phyloP scores from a whole-genome alignment of 1,139 yeast species.

The Yamadazyma epiphylla region DNA sequence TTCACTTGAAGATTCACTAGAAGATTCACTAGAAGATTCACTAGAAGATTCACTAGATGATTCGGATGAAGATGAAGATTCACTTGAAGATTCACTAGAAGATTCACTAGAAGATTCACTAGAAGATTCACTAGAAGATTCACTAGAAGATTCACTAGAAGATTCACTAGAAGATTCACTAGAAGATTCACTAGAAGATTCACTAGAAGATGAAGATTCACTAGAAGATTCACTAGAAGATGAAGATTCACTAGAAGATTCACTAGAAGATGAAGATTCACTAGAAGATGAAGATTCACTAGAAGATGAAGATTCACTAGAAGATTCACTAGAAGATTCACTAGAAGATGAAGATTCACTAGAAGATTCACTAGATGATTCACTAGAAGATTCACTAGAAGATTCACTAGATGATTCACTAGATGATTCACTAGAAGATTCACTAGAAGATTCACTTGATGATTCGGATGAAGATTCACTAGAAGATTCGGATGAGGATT shows the following conservation, averaged over 20 bases:
- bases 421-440: constrained; percentile 1
- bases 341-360: constrained; percentile 2
- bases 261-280: neutral
- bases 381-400: constrained; percentile 2
- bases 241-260: constrained; percentile 1
- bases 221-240: constrained; percentile 1
- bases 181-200: constrained; percentile 5
- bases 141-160: constrained; percentile 1
- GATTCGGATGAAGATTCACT: neutral
- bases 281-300: neutral
- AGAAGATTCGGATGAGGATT: constrained; percentile 3
- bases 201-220: constrained; percentile 2
- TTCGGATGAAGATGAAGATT: constrained; percentile 4
- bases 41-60: constrained; percentile 6
- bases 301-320: constrained; percentile 2
- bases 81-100: constrained; percentile 1
- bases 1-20: constrained; percentile 10
- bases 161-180: constrained; percentile 3
- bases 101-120: constrained; percentile 1
- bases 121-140: constrained; percentile 4
- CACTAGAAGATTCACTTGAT: constrained; percentile 1
- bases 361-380: constrained; percentile 3
- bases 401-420: constrained; percentile 1
- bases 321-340: constrained; percentile 4
- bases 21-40: constrained; percentile 8